Conservation (phyloP, 1,139 yeast genomes). For the Taphrina pruni region DNA sequence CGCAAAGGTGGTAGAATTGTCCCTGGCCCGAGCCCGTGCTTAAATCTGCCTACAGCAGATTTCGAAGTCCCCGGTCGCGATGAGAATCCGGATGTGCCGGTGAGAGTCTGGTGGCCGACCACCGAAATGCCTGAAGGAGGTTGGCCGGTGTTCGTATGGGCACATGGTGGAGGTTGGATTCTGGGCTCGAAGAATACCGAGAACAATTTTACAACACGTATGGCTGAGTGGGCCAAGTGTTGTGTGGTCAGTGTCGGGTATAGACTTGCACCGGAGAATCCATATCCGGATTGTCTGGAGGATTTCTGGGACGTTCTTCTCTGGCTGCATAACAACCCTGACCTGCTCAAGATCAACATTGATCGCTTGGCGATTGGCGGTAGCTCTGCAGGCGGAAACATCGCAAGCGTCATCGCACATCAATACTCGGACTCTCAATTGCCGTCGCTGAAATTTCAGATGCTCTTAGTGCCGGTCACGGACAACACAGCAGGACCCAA, state of each 20-base stretch:
- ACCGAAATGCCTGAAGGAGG: slow-evolving; percentile 55
- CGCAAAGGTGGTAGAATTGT: slow-evolving; percentile 33
- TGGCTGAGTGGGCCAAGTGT: slow-evolving; percentile 53
- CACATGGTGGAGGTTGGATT: slow-evolving; percentile 61
- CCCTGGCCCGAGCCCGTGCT: slow-evolving; percentile 32
- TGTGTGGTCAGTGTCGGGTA: slow-evolving; percentile 54
- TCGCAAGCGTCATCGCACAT: slow-evolving; percentile 57
- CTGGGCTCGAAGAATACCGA: slow-evolving; percentile 59
- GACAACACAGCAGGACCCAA: slow-evolving; percentile 55
- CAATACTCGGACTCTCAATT: slow-evolving; percentile 52
- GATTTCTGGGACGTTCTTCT: slow-evolving; percentile 54
- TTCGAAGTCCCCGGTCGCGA: slow-evolving; percentile 32
- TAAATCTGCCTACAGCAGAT: slow-evolving; percentile 32
- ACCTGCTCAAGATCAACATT: slow-evolving; percentile 51
- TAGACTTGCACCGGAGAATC: slow-evolving; percentile 58
- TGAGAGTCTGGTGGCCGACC: slow-evolving; percentile 56
- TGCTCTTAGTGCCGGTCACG: slow-evolving; percentile 59
- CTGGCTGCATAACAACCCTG: slow-evolving; percentile 47
- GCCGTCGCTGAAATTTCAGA: slow-evolving; percentile 56
- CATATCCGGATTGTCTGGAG: slow-evolving; percentile 59
- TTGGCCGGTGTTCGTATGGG: slow-evolving; percentile 59
- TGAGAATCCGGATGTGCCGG: slow-evolving; percentile 49
- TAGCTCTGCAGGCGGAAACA: slow-evolving; percentile 60
- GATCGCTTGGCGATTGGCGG: slow-evolving; percentile 57
- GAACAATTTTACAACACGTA: slow-evolving; percentile 57